A percentile compares a stretch with the other conserved stretches of the same genome.
These are phyloP conservation scores for Marasmius oreades DNA, from an alignment of 1,284 basidiomycete species.

Conservation along the genomic window DNA sequence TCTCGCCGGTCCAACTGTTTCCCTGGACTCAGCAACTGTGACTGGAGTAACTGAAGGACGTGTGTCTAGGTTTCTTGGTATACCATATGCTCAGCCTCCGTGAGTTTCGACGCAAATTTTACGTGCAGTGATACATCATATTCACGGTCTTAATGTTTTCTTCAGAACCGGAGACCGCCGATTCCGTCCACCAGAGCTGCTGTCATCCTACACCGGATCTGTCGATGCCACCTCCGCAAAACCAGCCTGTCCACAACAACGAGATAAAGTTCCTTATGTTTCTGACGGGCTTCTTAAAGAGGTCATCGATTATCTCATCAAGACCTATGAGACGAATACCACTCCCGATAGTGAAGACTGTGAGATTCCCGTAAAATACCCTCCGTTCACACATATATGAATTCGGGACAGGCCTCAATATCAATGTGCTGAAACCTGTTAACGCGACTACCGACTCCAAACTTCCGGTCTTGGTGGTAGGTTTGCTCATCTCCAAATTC, in stretches of 20 bases:
- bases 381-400: not conserved
- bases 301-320: conserved; percentile 31
- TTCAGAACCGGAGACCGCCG: conserved; percentile 11
- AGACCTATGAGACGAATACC: conserved; percentile 27
- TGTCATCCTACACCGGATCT: not conserved
- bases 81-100: conserved; percentile 17
- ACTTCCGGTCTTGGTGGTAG: conserved; percentile 54
- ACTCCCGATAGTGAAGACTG: conserved; percentile 46
- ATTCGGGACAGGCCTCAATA: conserved; percentile 38
- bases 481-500: conserved; percentile 14
- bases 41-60: conserved; percentile 8
- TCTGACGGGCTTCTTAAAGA: conserved; percentile 29
- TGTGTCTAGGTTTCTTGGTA: conserved; percentile 12
- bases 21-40: conserved; percentile 10
- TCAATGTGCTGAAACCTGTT: conserved; percentile 54
- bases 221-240: conserved; percentile 10
- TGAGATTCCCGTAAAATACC: conserved; percentile 21
- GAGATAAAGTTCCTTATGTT: conserved; percentile 23
- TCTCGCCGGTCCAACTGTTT: conserved; percentile 1
- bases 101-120: conserved; percentile 3
- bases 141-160: not conserved
- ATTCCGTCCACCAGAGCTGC: conserved; percentile 11
- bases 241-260: conserved; percentile 14
- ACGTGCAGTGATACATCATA: too few species aligned
- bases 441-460: conserved; percentile 32